phyloP scores from a whole-genome alignment of 495 filamentous ascomycete genomes.

The Aspergillus asperescens region DNA sequence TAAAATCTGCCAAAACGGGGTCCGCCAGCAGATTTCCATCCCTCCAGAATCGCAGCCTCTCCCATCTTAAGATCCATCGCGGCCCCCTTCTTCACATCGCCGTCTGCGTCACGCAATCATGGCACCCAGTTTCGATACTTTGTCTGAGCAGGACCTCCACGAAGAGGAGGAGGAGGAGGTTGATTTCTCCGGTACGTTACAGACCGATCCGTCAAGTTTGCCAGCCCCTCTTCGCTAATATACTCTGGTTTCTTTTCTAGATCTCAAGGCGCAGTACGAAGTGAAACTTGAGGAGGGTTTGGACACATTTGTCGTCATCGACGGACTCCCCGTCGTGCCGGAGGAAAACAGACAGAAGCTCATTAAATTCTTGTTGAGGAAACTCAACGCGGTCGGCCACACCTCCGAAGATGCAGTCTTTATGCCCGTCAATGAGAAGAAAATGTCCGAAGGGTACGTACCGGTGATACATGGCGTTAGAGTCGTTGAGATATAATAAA shows the following conservation, averaged over 20 bases:
- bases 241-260: slow-evolving; percentile 34
- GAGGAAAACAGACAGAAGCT: slow-evolving; percentile 84
- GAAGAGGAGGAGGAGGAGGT: slow-evolving; percentile 88
- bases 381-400: slow-evolving; percentile 76
- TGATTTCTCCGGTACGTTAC: slow-evolving; percentile 69
- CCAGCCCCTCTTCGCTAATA: slow-evolving; percentile 31
- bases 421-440: slow-evolving; percentile 85
- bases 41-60: slow-evolving; percentile 16
- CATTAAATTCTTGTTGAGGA: slow-evolving; percentile 88
- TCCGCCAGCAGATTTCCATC: slow-evolving; percentile 21
- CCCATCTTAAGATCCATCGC: slow-evolving; percentile 11
- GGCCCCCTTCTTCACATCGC: slow-evolving; percentile 21
- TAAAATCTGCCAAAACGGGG: slow-evolving; percentile 33
- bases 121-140: slow-evolving; percentile 68
- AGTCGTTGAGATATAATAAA: not conserved
- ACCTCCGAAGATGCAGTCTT: slow-evolving; percentile 80
- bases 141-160: slow-evolving; percentile 74
- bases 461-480: not conserved
- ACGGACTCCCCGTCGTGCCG: slow-evolving; percentile 80
- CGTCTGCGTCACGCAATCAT: slow-evolving; percentile 40
- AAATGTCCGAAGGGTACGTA: slow-evolving; percentile 75
- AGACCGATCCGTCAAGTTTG: not conserved
- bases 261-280: slow-evolving; percentile 87
- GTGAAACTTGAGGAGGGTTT: slow-evolving; percentile 93
- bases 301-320: slow-evolving; percentile 91